phyloP scores from a whole-genome alignment of 176 grass and related monocot genomes.

The Musa itinerans region DNA sequence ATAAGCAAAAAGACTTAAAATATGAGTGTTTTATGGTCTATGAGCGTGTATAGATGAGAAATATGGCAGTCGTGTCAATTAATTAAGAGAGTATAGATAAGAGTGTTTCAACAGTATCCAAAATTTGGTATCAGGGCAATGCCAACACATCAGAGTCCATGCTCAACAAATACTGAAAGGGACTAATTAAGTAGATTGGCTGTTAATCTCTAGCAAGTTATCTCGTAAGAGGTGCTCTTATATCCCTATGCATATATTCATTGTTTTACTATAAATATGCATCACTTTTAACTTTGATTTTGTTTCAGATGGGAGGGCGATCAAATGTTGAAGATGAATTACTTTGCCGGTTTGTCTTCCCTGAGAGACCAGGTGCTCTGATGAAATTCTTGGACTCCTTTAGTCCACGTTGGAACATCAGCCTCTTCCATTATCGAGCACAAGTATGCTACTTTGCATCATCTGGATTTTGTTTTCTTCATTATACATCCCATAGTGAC shows the following conservation, averaged over 20 bases:
- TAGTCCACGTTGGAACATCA: conserved; percentile 94
- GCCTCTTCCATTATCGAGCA: conserved; percentile 90
- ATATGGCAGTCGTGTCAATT: too few relatives aligned
- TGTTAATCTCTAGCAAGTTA: background rate
- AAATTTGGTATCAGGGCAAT: background rate
- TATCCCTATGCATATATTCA: too few relatives aligned
- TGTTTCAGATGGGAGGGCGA: conserved; percentile 79
- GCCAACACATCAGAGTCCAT: background rate
- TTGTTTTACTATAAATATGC: background rate
- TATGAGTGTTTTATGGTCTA: too few relatives aligned
- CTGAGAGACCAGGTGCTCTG: conserved; percentile 80
- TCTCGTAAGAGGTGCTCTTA: background rate
- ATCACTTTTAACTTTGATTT: background rate
- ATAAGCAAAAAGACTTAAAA: too few relatives aligned
- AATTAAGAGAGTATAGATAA: too few relatives aligned
- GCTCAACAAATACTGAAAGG: background rate
- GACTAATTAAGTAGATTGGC: background rate
- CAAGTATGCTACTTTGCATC: conserved; percentile 36
- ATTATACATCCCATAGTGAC: background rate
- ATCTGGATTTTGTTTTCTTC: background rate
- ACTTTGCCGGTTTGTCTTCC: conserved; percentile 87
- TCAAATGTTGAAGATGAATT: conserved; percentile 75
- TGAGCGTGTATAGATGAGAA: too few relatives aligned
- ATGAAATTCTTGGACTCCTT: conserved; percentile 80
- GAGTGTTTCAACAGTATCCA: background rate